phyloP scores from a whole-genome alignment of 2,329 filamentous ascomycete genomes.

The Diplodia scrobiculata region DNA sequence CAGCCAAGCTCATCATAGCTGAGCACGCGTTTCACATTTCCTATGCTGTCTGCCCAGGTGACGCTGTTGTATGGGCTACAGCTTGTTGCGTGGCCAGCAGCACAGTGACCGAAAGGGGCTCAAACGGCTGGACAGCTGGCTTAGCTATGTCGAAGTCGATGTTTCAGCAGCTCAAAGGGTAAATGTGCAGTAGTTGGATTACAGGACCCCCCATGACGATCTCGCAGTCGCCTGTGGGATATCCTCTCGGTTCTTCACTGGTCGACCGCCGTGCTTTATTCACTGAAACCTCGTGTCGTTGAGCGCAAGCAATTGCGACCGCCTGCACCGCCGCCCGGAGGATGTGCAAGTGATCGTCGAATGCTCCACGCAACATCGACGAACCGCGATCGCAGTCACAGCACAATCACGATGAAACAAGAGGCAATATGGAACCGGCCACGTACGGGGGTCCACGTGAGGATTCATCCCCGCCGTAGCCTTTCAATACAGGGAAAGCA shows the following conservation, averaged over 20 bases:
- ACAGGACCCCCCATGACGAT: neutral
- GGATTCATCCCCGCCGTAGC: neutral
- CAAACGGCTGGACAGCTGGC: neutral
- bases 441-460: conserved; percentile 1
- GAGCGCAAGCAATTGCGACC: neutral
- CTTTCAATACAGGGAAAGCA: neutral
- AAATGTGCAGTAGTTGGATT: conserved; percentile 10
- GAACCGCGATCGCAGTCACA: neutral
- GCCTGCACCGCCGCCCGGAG: conserved; percentile 21
- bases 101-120: neutral
- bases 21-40: conserved; percentile 18
- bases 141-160: neutral
- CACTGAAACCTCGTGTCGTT: neutral
- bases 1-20: conserved; percentile 11
- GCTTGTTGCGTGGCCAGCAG: neutral
- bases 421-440: neutral
- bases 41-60: conserved; percentile 2
- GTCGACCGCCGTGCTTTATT: neutral
- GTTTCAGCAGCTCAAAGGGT: conserved; percentile 11
- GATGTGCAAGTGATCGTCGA: conserved; percentile 20
- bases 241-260: neutral
- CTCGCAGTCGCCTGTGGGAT: neutral
- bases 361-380: conserved; percentile 3
- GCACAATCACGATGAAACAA: conserved; percentile 17
- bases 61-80: conserved; percentile 10